Evolutionary conservation across 495 filamentous ascomycete species (phyloP).

Genomic region (Aspergillus conjunctus): DNA sequence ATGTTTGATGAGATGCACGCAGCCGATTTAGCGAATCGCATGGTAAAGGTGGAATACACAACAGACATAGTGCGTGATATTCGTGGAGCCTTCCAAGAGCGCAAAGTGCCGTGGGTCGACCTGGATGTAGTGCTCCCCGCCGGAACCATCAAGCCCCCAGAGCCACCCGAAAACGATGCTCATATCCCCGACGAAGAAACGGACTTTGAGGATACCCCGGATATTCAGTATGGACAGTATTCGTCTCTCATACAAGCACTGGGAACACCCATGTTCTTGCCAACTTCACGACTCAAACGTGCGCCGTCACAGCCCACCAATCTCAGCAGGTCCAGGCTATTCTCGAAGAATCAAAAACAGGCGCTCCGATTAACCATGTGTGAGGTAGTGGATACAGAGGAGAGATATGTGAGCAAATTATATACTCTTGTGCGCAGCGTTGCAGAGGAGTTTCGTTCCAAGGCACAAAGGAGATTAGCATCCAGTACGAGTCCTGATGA

Average conservation of each 20-base stretch:
- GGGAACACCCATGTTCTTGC: constrained; percentile 81
- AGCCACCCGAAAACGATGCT: constrained; percentile 46
- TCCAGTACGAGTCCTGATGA: constrained; percentile 73
- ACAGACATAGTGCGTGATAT: constrained; percentile 70
- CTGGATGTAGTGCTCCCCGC: constrained; percentile 83
- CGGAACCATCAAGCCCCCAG: constrained; percentile 61
- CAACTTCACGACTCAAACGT: constrained; percentile 82
- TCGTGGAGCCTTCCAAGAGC: constrained; percentile 70
- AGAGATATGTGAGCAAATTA: constrained; percentile 85
- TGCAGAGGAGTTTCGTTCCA: constrained; percentile 69
- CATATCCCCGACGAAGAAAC: constrained; percentile 24
- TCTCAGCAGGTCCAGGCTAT: constrained; percentile 68
- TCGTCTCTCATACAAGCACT: constrained; percentile 72
- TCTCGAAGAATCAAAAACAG: constrained; percentile 79
- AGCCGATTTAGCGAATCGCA: constrained; percentile 80
- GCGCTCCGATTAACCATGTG: constrained; percentile 84
- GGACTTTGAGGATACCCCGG: constrained; percentile 57
- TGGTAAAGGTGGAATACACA: constrained; percentile 76
- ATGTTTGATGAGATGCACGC: constrained; percentile 93
- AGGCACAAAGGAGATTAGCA: constrained; percentile 56
- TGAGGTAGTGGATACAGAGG: constrained; percentile 91
- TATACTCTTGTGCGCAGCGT: constrained; percentile 78
- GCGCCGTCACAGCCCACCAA: constrained; percentile 85
- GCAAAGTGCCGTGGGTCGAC: constrained; percentile 80
- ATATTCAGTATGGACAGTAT: constrained; percentile 73